Conservation (phyloP, 306 rosid species). For the Cucumis melo region DNA sequence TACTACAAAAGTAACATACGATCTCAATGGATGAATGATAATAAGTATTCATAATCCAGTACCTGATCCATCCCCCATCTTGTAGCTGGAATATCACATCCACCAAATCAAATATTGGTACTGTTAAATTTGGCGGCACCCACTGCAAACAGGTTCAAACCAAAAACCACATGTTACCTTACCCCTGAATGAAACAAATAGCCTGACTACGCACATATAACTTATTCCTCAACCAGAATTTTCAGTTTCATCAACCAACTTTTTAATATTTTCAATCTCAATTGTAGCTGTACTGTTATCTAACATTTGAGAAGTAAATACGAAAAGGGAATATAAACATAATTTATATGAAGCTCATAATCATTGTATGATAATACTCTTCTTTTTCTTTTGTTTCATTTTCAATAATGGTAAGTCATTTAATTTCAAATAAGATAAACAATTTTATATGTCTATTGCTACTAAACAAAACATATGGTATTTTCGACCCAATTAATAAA, state of each 20-base stretch:
- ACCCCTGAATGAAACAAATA: background rate
- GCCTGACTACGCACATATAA: background rate
- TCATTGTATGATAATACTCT: background rate
- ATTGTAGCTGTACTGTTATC: background rate
- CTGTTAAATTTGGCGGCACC: slow-evolving; percentile 92
- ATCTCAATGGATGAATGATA: background rate
- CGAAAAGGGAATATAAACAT: background rate
- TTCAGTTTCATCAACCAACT: background rate
- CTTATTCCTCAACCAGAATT: background rate
- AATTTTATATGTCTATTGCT: background rate
- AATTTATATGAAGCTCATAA: background rate
- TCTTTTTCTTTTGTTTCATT: background rate
- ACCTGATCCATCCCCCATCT: slow-evolving; percentile 99
- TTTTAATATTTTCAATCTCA: background rate
- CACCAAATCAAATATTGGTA: slow-evolving; percentile 77
- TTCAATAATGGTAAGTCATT: background rate
- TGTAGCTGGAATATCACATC: slow-evolving; percentile 92
- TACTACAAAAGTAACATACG: background rate
- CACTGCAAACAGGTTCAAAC: slow-evolving; percentile 37
- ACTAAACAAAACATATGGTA: background rate
- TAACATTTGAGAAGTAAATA: background rate
- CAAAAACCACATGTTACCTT: background rate
- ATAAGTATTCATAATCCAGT: slow-evolving; percentile 1
- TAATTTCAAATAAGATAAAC: background rate
- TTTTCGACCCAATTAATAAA: background rate